A percentile compares a stretch with the other conserved stretches of the same genome.
These are phyloP conservation scores for Fusarium drepaniforme DNA, from an alignment of 2,329 filamentous ascomycete species.

Conservation along the genomic window DNA sequence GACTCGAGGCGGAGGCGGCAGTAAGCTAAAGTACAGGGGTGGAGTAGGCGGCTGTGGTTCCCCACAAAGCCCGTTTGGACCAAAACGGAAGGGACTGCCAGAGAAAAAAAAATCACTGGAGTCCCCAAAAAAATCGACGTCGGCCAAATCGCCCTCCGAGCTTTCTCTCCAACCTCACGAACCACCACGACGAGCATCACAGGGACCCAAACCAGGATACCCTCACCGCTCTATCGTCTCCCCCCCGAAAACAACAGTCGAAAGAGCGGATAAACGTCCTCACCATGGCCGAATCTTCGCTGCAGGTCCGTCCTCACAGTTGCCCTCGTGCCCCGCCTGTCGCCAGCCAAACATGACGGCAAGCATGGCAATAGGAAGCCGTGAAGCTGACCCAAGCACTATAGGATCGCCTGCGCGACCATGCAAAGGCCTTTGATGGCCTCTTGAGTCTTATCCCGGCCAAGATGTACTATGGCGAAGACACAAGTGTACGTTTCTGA, in stretches of 20 bases:
- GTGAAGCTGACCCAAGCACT: conserved; percentile 35
- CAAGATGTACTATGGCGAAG: conserved; percentile 90
- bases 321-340: conserved; percentile 45
- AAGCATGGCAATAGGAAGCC: conserved; percentile 24
- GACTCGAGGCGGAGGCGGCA: not conserved
- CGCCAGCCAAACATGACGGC: conserved; percentile 11
- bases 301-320: conserved; percentile 58
- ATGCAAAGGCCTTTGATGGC: conserved; percentile 85
- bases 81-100: conserved; percentile 7
- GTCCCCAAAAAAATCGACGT: conserved; percentile 31
- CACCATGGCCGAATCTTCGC: conserved; percentile 58
- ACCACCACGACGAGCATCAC: not conserved
- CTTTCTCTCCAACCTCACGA: conserved; percentile 37
- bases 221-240: not conserved
- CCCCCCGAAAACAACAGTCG: not conserved
- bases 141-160: conserved; percentile 38
- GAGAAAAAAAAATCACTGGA: conserved; percentile 38
- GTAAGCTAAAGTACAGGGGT: conserved; percentile 28
- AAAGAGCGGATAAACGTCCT: not conserved
- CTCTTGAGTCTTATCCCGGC: conserved; percentile 89
- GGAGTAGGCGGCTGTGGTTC: conserved; percentile 30
- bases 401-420: conserved; percentile 68
- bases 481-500: conserved; percentile 77
- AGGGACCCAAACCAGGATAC: not conserved
- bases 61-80: conserved; percentile 30